Evolutionary conservation across 176 grass and related monocot species (phyloP).

Genomic region (Aegilops tauschii): DNA sequence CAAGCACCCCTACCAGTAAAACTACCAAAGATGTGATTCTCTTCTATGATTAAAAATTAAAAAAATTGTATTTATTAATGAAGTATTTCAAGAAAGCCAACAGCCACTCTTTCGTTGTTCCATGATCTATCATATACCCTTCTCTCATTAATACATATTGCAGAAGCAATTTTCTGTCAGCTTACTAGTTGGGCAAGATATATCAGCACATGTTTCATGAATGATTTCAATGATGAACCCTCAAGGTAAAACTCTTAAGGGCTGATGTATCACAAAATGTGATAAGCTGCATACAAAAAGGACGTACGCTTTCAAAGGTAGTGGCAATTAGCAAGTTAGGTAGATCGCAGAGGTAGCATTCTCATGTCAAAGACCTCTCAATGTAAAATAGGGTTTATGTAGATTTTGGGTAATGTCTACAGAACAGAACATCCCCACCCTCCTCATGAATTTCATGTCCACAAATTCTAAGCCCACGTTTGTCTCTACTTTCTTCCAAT

Average conservation of each 20-base stretch:
- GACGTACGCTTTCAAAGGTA: not conserved
- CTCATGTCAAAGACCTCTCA: not conserved
- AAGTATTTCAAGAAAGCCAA: not conserved
- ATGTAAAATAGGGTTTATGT: not conserved
- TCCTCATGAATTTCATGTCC: not conserved
- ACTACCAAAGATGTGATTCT: not conserved
- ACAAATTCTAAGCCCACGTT: not conserved
- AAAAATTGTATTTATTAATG: not conserved
- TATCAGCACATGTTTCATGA: not conserved
- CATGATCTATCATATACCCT: not conserved
- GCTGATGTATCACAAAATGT: not conserved
- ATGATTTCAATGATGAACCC: constrained; percentile 7
- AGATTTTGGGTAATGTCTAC: not conserved
- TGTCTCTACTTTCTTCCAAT: too few relatives aligned
- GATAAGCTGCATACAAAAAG: not conserved
- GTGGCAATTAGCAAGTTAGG: not conserved
- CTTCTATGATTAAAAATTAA: not conserved
- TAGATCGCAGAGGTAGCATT: not conserved
- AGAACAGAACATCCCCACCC: not conserved
- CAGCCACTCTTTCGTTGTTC: not conserved
- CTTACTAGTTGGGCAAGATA: not conserved
- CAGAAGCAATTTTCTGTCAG: not conserved
- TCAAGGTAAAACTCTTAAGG: not conserved
- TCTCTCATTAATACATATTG: constrained; percentile 1
- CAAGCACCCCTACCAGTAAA: too few relatives aligned